Evolutionary conservation across 176 grass and related monocot genomes (phyloP).

Genomic region (Canna indica): DNA sequence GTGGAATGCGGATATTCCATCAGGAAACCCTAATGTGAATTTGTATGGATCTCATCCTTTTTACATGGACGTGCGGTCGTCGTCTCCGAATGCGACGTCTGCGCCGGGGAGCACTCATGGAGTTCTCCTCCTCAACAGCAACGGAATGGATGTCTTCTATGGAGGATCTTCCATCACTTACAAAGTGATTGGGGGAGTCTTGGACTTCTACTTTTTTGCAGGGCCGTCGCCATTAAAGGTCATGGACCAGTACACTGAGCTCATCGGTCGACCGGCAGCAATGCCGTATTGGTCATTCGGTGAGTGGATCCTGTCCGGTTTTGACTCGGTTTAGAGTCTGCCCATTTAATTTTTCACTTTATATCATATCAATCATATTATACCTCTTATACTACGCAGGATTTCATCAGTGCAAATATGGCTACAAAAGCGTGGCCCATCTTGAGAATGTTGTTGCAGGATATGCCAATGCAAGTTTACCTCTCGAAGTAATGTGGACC

Average conservation of each 20-base stretch:
- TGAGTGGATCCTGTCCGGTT: conserved; percentile 17
- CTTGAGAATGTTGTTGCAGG: conserved; percentile 56
- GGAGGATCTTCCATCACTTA: conserved; percentile 55
- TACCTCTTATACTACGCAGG: no score
- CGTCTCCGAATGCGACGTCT: neutral
- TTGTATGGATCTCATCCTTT: conserved; percentile 84
- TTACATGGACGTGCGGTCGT: conserved; percentile 73
- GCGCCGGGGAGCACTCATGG: conserved; percentile 36
- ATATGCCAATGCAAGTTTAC: conserved; percentile 63
- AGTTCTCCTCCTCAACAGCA: conserved; percentile 85
- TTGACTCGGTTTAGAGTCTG: no score
- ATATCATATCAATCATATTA: no score
- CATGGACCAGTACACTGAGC: conserved; percentile 75
- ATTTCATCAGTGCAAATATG: conserved; percentile 75
- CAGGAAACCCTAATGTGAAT: conserved; percentile 30
- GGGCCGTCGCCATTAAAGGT: conserved; percentile 52
- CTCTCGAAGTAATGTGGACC: conserved; percentile 91
- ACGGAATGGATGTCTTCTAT: conserved; percentile 81
- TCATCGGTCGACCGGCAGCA: conserved; percentile 55
- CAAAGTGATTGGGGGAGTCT: conserved; percentile 76
- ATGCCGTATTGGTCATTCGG: conserved; percentile 96
- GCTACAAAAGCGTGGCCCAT: conserved; percentile 57
- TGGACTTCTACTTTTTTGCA: conserved; percentile 85
- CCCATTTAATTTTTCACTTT: no score
- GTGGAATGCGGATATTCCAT: conserved; percentile 55